Conservation (phyloP, 1,284 basidiomycete genomes). For the Bjerkandera adusta region DNA sequence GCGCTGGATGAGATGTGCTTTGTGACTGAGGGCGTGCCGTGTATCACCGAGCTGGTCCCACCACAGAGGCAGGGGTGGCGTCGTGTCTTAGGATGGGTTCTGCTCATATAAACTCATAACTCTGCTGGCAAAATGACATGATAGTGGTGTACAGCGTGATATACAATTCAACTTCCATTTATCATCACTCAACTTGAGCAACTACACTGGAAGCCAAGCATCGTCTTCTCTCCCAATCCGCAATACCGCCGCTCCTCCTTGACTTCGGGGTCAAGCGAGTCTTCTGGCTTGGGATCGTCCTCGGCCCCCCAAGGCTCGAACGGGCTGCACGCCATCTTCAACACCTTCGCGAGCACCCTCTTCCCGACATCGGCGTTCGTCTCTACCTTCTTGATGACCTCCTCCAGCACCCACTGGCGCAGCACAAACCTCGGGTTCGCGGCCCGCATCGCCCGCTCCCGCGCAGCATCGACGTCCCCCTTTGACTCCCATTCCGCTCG, state of each 20-base stretch:
- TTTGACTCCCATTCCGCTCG: conserved; percentile 38
- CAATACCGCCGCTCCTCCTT: conserved; percentile 77
- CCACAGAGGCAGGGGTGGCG: background rate
- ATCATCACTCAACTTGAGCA: conserved; percentile 83
- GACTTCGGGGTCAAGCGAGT: conserved; percentile 53
- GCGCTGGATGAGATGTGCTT: conserved; percentile 23
- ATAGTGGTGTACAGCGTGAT: too few relatives aligned
- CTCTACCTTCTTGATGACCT: conserved; percentile 77
- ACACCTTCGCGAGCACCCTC: conserved; percentile 67
- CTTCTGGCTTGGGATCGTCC: conserved; percentile 38
- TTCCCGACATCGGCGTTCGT: conserved; percentile 55
- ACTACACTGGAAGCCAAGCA: conserved; percentile 92
- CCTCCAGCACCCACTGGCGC: conserved; percentile 92
- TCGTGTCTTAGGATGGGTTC: background rate
- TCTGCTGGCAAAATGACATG: background rate
- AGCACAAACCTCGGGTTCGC: conserved; percentile 88
- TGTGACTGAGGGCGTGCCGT: conserved; percentile 15
- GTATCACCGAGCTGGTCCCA: background rate
- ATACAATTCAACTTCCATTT: too few relatives aligned
- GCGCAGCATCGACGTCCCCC: conserved; percentile 37
- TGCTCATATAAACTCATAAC: background rate
- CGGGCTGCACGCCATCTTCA: conserved; percentile 83
- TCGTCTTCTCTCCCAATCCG: conserved; percentile 67
- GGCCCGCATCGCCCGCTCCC: conserved; percentile 43
- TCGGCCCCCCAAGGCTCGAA: conserved; percentile 82